phyloP scores from a whole-genome alignment of 2,329 filamentous ascomycete species.

The Ophiostoma angusticollis region DNA sequence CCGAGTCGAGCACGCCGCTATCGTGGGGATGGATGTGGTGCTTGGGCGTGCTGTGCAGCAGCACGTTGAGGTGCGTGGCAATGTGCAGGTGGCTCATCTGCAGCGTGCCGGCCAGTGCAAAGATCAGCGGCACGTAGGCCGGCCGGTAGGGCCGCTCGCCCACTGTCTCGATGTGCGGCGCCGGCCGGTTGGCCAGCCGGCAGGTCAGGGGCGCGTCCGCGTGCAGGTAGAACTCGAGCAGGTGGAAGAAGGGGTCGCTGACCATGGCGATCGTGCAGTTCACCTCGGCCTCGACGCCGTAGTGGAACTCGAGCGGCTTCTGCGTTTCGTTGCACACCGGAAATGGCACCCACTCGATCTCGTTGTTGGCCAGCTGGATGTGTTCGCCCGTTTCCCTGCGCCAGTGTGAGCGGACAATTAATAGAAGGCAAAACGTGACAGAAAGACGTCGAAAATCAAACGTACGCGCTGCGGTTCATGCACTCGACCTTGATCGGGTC shows the following conservation, averaged over 20 bases:
- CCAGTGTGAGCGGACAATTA: slow-evolving; percentile 2
- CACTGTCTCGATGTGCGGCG: slow-evolving; percentile 39
- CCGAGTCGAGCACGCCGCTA: slow-evolving; percentile 74
- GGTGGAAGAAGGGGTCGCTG: slow-evolving; percentile 69
- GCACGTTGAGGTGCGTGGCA: slow-evolving; percentile 76
- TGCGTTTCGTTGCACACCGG: slow-evolving; percentile 80
- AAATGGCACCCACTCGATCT: slow-evolving; percentile 87
- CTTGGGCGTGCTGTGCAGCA: slow-evolving; percentile 59
- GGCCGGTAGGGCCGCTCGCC: slow-evolving; percentile 36
- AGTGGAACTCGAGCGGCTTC: slow-evolving; percentile 69
- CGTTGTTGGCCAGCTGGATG: slow-evolving; percentile 65
- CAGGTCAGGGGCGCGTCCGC: slow-evolving; percentile 88
- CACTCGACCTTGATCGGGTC: slow-evolving; percentile 58
- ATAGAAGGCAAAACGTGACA: neutral
- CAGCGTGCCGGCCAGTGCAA: slow-evolving; percentile 78
- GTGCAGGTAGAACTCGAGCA: slow-evolving; percentile 95
- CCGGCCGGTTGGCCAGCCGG: slow-evolving; percentile 69
- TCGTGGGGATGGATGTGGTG: slow-evolving; percentile 49
- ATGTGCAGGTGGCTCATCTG: slow-evolving; percentile 86
- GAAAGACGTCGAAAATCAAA: slow-evolving; percentile 12
- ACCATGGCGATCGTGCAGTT: slow-evolving; percentile 75
- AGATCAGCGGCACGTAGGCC: slow-evolving; percentile 71
- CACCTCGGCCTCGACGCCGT: slow-evolving; percentile 68
- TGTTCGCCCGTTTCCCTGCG: slow-evolving; percentile 80
- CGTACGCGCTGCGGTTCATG: slow-evolving; percentile 61